Percentiles rank a stretch among this genome's conserved stretches.
These are phyloP conservation scores for Ophiosphaerella narmari DNA, from an alignment of 2,329 filamentous ascomycete species.

Conservation along the genomic window DNA sequence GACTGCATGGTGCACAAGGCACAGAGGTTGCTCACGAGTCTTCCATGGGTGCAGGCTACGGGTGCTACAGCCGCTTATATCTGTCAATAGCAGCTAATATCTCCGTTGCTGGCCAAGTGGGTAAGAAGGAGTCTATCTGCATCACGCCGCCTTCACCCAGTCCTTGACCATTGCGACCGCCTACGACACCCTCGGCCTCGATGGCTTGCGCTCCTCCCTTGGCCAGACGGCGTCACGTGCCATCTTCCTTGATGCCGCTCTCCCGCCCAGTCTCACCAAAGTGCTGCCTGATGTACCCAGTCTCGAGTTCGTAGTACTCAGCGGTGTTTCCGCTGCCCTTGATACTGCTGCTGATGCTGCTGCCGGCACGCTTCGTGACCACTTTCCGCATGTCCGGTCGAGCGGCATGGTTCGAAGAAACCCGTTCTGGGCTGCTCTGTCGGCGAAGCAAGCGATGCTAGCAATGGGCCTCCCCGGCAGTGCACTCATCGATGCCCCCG, in stretches of 20 bases:
- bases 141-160: slow-evolving; percentile 78
- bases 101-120: no score
- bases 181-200: slow-evolving; percentile 88
- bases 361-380: slow-evolving; percentile 58
- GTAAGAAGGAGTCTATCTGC: no score
- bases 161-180: slow-evolving; percentile 91
- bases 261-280: slow-evolving; percentile 60
- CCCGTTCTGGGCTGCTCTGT: slow-evolving; percentile 74
- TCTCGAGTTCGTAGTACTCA: slow-evolving; percentile 54
- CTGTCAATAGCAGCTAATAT: no score
- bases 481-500: slow-evolving; percentile 75
- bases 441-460: slow-evolving; percentile 65
- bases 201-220: slow-evolving; percentile 84
- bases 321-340: slow-evolving; percentile 60
- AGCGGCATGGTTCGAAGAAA: slow-evolving; percentile 72
- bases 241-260: slow-evolving; percentile 85
- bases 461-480: slow-evolving; percentile 66
- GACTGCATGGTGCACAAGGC: background rate
- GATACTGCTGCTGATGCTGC: slow-evolving; percentile 57
- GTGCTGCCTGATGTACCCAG: slow-evolving; percentile 61
- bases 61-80: no score
- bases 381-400: slow-evolving; percentile 66
- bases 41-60: no score
- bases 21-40: no score
- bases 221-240: slow-evolving; percentile 77